These are phyloP conservation scores for Naegleria fowleri DNA, from an alignment of 208 protist genomes.

Conservation along the genomic window DNA sequence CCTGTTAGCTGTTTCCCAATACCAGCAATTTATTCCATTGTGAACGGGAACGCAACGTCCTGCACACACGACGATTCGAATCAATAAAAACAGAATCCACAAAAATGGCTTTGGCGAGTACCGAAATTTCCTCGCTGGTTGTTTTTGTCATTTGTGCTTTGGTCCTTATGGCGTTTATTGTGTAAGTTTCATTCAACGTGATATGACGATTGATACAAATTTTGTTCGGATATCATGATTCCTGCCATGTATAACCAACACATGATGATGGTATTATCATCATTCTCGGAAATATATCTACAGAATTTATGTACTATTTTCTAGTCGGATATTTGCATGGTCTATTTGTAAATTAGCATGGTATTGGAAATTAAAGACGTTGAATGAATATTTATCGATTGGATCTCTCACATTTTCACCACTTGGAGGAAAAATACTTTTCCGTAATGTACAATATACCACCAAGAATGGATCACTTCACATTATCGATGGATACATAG, in stretches of 20 bases:
- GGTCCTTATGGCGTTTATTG: neutral
- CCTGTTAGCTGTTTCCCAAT: too few species aligned
- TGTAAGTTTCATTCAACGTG: too few species aligned
- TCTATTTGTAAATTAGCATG: neutral
- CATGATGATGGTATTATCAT: too few species aligned
- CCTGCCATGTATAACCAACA: too few species aligned
- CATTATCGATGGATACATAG: slow-evolving; percentile 6
- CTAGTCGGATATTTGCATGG: neutral
- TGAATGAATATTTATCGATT: slow-evolving; percentile 2
- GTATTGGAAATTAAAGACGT: neutral
- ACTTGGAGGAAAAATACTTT: neutral
- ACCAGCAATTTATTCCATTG: too few species aligned
- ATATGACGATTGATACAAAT: too few species aligned
- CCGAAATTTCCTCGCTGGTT: neutral
- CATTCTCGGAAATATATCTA: too few species aligned
- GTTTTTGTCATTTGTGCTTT: neutral
- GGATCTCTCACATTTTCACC: neutral
- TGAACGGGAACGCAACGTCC: too few species aligned
- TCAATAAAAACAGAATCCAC: neutral
- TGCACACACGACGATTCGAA: too few species aligned
- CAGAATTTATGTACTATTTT: neutral
- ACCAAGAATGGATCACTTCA: neutral
- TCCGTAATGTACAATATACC: neutral
- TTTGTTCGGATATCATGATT: too few species aligned
- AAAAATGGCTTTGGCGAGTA: neutral